Base-by-base conservation (phyloP, 2,329 filamentous ascomycete species). In the Chrysoporthe austroafricana region DNA sequence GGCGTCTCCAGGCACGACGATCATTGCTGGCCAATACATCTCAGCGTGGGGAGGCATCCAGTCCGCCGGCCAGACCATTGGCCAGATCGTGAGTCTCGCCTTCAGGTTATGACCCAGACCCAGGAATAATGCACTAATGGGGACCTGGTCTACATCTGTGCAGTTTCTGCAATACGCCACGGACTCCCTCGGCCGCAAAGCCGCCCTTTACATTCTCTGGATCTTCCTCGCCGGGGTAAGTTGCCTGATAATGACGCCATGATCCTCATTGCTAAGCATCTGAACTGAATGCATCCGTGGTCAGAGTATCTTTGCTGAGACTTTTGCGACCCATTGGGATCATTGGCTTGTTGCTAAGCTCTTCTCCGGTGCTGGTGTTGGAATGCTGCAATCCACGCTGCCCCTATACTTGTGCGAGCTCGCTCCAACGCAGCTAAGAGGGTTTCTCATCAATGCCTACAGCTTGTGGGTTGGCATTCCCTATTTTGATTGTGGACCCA, bases 21-120 rank as follows among this genome's bases (percentile, higher is more conserved):
- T 79, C 50, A 78, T 80, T 52, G 70, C 69, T 2, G 75, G 75
- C 1, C 77, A 76, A 67, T 79, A 79, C 64, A 71, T 80, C 43
- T 77, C 79, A 0, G 77, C 77, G 0, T 80, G 79, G 78, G 77
- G 79, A 34, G 78, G 77, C 0, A 79, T 80, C 34, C 78, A 79
- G 66, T 78, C 77, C 0, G 74, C 76, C 2, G 79, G 78, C 36
- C 79, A 81, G 68, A 75, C 75, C 0, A 62, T 81, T 44, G 79
- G 79, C 4, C 78, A 79, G 26, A 36, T 63, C 18, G 52, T 58
- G 13, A 34, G 48, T 43, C 63, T n/a, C n/a, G 39, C 43, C 14
- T 9, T 46, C 39, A 46, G 26, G 48, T 26, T 4, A 1, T 52
- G 21, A 14, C 11, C n/a, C 21, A 32, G n/a, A 7, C 21, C 9